Base-by-base conservation (phyloP, 225 moss, liverwort and hornwort species). In the Marchantia polymorpha region DNA sequence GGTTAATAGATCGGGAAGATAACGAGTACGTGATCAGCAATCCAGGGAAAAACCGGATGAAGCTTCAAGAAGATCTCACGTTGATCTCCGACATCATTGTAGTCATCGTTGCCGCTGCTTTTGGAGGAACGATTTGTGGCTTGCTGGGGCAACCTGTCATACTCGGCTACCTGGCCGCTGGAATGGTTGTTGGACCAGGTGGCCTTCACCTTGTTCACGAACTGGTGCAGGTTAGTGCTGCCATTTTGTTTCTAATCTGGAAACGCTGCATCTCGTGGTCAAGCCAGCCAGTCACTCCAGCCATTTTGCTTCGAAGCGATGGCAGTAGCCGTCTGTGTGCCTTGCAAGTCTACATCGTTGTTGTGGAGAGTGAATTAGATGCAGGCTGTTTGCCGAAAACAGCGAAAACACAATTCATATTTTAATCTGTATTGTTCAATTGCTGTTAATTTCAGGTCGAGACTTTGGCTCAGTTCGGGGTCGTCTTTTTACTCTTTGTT, bases 21-120 rank as follows among this genome's bases (percentile, higher is more conserved):
- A 86, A 86, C 52, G 83, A 83, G 63, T 86, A 86, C 19, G 86
- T 86, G 47, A 86, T 86, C 69, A 86, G 86, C 69, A 86, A 86
- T 83, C 86, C 86, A 39, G 86, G 83, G 14, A 86, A 86, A 74
- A 86, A 83, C 51, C 72, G 70, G 39, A 83, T 86, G 83, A 83
- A 80, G 78, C 81, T 86, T 61, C 86, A 86, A 53, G 83, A 86
- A 70, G 86, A 86, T 75, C 69, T 86, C 8, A 86, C 86, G 61
- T 80, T 86, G 55, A 86, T 86, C 52, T 86, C 86, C 8, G 86
- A 86, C 58, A 83, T 86, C 16, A 83, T 86, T 58, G 70, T 86
- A 20, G 86, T 86, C 68, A 81, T 86, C 52, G 86, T 81, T 58
- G 83, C 86, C 12, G 86, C 86, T 39, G 83, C 86, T 74, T 59